A percentile compares a stretch with the other conserved stretches of the same genome.
These are phyloP conservation scores for Gaertneriomyces semiglobifer DNA, from an alignment of 192 early-diverging fungal genomes.

Conservation along the genomic window DNA sequence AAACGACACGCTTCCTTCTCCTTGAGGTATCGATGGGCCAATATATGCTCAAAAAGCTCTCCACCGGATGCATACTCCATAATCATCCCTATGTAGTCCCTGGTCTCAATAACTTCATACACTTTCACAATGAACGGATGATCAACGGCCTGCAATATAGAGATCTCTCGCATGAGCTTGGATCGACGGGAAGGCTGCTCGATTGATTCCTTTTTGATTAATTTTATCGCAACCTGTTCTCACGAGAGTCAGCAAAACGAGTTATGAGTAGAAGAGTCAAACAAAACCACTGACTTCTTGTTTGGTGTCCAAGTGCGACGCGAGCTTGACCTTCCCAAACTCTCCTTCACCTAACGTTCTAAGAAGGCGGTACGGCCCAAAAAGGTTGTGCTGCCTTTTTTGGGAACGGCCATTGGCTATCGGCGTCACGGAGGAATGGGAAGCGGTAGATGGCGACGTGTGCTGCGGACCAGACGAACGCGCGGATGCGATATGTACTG, in stretches of 20 bases:
- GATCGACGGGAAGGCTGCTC: constrained; percentile 75
- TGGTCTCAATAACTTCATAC: constrained; percentile 94
- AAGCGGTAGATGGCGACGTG: no score
- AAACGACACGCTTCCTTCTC: constrained; percentile 86
- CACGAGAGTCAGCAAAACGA: not conserved
- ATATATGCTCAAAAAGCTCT: constrained; percentile 96
- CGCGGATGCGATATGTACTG: no score
- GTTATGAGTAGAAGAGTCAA: not conserved
- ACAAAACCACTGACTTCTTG: constrained; percentile 27
- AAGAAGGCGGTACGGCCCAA: constrained; percentile 49
- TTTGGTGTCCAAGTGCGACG: constrained; percentile 33
- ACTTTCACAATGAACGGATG: constrained; percentile 73
- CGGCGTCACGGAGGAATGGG: not conserved
- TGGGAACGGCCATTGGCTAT: not conserved
- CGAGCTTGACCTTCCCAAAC: constrained; percentile 61
- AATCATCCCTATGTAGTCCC: constrained; percentile 93
- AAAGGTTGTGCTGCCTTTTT: constrained; percentile 3
- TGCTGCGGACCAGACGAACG: no score
- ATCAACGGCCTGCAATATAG: constrained; percentile 82
- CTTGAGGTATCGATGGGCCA: constrained; percentile 88
- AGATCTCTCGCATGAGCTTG: constrained; percentile 94
- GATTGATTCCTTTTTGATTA: constrained; percentile 90
- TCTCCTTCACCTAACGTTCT: constrained; percentile 57
- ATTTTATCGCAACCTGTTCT: constrained; percentile 83
- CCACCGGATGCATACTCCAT: constrained; percentile 96